Evolutionary conservation across 176 grass and related monocot species (phyloP), one percentile per base, ranked within the genome.

Genomic region (Neostapfia colusana): DNA sequence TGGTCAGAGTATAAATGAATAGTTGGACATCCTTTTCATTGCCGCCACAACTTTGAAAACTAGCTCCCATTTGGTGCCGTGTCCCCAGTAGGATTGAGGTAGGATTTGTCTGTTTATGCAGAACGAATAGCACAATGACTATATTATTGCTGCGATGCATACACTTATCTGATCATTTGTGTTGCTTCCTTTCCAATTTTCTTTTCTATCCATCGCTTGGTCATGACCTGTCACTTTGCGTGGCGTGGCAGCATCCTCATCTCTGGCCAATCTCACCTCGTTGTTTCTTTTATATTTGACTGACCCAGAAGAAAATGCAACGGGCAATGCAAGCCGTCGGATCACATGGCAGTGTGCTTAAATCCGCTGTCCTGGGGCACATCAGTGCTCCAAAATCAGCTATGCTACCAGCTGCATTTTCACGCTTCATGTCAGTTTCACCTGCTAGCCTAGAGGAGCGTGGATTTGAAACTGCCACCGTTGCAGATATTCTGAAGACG

Each of bases 391-490:
- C 64, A 21, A 93, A 80, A 50, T 85, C 88, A 60, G 55, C 76
- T 24, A 67, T 88, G 75, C 79, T 88, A 20, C 88, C 91, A 35
- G 74, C 75, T 40, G 71, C 73, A 10, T 88, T 88, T 74, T 80
- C 88, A 4, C 88, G 88, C n/a, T 83, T 69, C 45, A 78, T 88
- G 85, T 93, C 96, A 63, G 87, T 65, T 46, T 83, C 96, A 39
- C 24, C 95, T 69, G 72, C 83, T 81, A 70, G n/a, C 54, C 59
- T 99, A 70, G 89, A 95, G 71, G 96, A 99, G 34, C 40, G 85
- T 54, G 92, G 92, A 56, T 99, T 99, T 83, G 96, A 99, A 76
- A 90, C 85, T 21, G 83, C 89, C 55, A 99, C 96, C 72, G 79
- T 99, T 66, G 26, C 85, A 20, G 92, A 99, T 82, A 60, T 99